phyloP scores from a whole-genome alignment of 1,284 basidiomycete genomes.

The Papiliotrema terrestris region DNA sequence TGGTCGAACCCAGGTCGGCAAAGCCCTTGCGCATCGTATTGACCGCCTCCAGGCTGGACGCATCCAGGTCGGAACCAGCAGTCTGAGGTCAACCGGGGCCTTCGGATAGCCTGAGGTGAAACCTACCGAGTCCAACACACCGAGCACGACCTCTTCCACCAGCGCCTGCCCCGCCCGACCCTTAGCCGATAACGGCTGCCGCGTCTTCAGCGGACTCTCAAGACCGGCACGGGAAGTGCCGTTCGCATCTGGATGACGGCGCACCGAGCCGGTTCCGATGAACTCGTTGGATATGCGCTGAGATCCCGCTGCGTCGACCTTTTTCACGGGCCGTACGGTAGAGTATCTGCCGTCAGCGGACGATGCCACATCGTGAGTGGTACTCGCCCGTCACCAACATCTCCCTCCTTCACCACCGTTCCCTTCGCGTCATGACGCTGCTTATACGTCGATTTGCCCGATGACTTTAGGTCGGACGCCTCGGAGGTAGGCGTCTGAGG shows the following conservation, averaged over 20 bases:
- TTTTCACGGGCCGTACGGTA: conserved; percentile 88
- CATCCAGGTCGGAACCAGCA: conserved; percentile 77
- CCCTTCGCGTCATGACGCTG: conserved; percentile 67
- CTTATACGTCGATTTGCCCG: conserved; percentile 51
- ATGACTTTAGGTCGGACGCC: conserved; percentile 22
- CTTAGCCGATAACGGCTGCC: conserved; percentile 17
- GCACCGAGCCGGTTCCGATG: conserved; percentile 55
- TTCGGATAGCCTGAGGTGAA: not conserved
- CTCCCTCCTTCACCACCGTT: conserved; percentile 71
- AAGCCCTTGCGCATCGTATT: conserved; percentile 88
- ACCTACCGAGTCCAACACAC: conserved; percentile 66
- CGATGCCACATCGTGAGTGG: not conserved
- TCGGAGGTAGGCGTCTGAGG: conserved; percentile 27
- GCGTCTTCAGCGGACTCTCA: conserved; percentile 14
- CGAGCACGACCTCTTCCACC: conserved; percentile 75
- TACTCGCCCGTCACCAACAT: conserved; percentile 69
- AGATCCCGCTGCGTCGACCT: conserved; percentile 74
- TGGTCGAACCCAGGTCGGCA: conserved; percentile 71
- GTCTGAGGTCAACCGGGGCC: conserved; percentile 51
- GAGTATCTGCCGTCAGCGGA: conserved; percentile 53
- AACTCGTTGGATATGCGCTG: conserved; percentile 74
- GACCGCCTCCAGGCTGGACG: conserved; percentile 79
- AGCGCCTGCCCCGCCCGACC: conserved; percentile 66
- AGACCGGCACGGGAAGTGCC: conserved; percentile 10
- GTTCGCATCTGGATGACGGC: conserved; percentile 6